These are phyloP conservation scores for Podaxis sp. DNA, from an alignment of 768 basidiomycete genomes.

Conservation along the genomic window DNA sequence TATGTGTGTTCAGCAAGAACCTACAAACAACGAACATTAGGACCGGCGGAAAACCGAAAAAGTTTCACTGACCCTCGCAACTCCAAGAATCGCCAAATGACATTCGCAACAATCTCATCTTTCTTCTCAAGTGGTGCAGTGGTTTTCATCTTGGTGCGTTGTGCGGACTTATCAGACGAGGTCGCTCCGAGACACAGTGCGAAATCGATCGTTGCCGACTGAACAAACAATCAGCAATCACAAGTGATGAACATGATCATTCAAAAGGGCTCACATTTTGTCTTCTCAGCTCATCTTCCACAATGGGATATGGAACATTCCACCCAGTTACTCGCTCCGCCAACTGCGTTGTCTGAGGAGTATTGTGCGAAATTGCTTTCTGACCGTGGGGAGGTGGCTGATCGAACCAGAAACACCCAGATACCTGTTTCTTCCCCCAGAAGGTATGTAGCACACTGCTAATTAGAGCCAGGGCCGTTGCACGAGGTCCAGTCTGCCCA, in stretches of 20 bases:
- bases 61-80: constrained; percentile 75
- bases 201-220: constrained; percentile 99
- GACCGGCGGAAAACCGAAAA: constrained; percentile 12
- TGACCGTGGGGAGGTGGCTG: constrained; percentile 47
- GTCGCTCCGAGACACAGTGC: constrained; percentile 93
- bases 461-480: constrained; percentile 86
- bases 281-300: constrained; percentile 93
- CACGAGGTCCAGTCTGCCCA: constrained; percentile 89
- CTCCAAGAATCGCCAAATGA: constrained; percentile 97
- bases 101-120: constrained; percentile 97
- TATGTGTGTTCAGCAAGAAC: constrained; percentile 86
- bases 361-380: constrained; percentile 70
- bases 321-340: constrained; percentile 87
- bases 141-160: constrained; percentile 75
- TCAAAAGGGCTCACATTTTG: constrained; percentile 77
- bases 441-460: constrained; percentile 76
- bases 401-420: constrained; percentile 77
- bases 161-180: constrained; percentile 73
- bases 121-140: constrained; percentile 83
- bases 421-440: constrained; percentile 79
- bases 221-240: constrained; percentile 8
- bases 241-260: constrained; percentile 14
- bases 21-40: constrained; percentile 39
- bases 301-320: constrained; percentile 81
- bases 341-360: constrained; percentile 78